phyloP scores from a whole-genome alignment of 192 early-diverging fungal genomes.

The Backusella circina region DNA sequence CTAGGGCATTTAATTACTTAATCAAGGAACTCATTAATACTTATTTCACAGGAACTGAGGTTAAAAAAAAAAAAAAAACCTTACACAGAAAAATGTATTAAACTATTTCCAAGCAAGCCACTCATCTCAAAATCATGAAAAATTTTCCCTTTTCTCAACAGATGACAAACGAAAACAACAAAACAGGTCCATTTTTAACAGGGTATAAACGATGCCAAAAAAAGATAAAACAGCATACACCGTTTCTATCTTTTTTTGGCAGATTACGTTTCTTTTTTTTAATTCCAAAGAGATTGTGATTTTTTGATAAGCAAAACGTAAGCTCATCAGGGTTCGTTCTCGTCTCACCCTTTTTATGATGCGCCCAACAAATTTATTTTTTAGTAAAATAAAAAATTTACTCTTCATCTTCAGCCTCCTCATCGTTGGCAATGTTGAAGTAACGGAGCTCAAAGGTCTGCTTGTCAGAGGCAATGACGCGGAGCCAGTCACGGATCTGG shows the following conservation, averaged over 20 bases:
- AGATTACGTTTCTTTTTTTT: neutral
- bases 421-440: conserved; percentile 82
- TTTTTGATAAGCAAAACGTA: conserved; percentile 8
- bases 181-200: neutral
- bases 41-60: too few species aligned
- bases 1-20: too few species aligned
- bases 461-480: conserved; percentile 88
- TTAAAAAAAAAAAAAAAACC: too few species aligned
- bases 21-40: too few species aligned
- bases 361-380: neutral
- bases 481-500: conserved; percentile 97
- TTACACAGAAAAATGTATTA: neutral
- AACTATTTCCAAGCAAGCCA: neutral
- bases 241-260: neutral
- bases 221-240: neutral
- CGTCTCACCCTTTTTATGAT: conserved; percentile 29
- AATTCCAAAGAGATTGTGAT: conserved; percentile 32
- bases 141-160: neutral
- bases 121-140: neutral
- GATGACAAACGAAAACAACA: neutral
- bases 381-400: conserved; percentile 1
- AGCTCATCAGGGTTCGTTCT: conserved; percentile 36
- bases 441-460: conserved; percentile 92
- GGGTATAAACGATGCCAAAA: neutral
- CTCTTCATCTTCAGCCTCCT: conserved; percentile 77